A percentile compares a stretch with the other conserved stretches of the same genome.
phyloP scores from a whole-genome alignment of 805 yeast genomes.

The Ogataea dorogensis region DNA sequence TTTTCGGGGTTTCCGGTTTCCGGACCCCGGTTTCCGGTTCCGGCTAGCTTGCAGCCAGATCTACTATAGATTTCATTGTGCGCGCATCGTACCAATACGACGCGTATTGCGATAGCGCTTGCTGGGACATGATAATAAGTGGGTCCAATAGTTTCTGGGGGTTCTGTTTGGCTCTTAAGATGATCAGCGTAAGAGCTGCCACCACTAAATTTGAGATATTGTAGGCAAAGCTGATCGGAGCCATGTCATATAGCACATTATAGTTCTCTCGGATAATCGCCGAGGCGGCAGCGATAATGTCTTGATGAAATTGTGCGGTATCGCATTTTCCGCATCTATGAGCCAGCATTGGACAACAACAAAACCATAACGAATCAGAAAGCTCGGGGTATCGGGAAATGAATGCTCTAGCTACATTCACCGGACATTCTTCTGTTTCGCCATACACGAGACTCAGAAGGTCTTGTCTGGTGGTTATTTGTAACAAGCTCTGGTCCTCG shows the following conservation, averaged over 20 bases:
- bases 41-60: no score
- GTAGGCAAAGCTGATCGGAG: neutral
- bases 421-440: conserved; percentile 13
- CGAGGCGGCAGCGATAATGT: no score
- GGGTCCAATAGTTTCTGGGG: no score
- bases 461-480: conserved; percentile 6
- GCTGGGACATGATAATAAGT: no score
- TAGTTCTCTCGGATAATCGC: conserved; percentile 7
- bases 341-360: conserved; percentile 15
- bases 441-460: conserved; percentile 3
- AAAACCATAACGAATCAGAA: conserved; percentile 10
- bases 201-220: neutral
- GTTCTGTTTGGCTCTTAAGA: no score
- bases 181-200: neutral
- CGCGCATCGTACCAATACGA: no score
- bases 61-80: no score
- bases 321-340: conserved; percentile 16
- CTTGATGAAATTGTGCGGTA: neutral
- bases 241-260: neutral
- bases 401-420: neutral
- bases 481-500: no score
- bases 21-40: no score
- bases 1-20: neutral
- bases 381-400: neutral
- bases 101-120: no score